Conservation (phyloP, 2,329 filamentous ascomycete species). For the Teratosphaeria gauchensis region DNA sequence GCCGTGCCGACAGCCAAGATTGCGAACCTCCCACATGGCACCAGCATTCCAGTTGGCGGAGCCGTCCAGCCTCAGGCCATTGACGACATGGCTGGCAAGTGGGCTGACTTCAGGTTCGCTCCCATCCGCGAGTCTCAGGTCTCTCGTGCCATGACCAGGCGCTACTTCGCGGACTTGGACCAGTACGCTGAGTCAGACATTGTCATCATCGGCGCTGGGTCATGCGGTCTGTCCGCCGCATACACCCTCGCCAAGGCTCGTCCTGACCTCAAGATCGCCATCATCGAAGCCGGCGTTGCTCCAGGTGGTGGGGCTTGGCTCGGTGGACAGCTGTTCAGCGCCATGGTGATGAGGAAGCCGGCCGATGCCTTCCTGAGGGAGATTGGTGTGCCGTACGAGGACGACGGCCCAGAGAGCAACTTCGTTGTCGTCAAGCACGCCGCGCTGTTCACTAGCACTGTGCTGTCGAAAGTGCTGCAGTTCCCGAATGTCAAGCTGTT, state of each 20-base stretch:
- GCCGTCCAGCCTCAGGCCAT: constrained; percentile 45
- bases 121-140: constrained; percentile 88
- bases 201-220: constrained; percentile 85
- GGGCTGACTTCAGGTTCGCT: constrained; percentile 72
- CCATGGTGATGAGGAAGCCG: constrained; percentile 92
- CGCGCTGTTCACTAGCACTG: constrained; percentile 79
- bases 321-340: constrained; percentile 86
- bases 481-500: constrained; percentile 94
- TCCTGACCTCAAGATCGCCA: constrained; percentile 83
- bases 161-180: constrained; percentile 87
- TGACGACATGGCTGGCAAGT: constrained; percentile 61
- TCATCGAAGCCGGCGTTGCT: constrained; percentile 78
- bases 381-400: constrained; percentile 74
- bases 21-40: constrained; percentile 29
- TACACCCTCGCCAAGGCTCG: constrained; percentile 76
- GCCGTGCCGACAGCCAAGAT: constrained; percentile 41
- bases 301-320: constrained; percentile 88
- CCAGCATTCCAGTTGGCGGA: constrained; percentile 26
- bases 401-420: constrained; percentile 55
- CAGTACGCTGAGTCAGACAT: constrained; percentile 85
- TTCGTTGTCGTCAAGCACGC: constrained; percentile 93
- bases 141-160: constrained; percentile 79
- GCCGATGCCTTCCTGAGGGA: constrained; percentile 76
- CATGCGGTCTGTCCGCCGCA: constrained; percentile 74
- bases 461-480: constrained; percentile 70